Evolutionary conservation across 768 basidiomycete genomes (phyloP), one percentile per base, ranked within the genome.

Genomic region (Hypholoma fasciculare): DNA sequence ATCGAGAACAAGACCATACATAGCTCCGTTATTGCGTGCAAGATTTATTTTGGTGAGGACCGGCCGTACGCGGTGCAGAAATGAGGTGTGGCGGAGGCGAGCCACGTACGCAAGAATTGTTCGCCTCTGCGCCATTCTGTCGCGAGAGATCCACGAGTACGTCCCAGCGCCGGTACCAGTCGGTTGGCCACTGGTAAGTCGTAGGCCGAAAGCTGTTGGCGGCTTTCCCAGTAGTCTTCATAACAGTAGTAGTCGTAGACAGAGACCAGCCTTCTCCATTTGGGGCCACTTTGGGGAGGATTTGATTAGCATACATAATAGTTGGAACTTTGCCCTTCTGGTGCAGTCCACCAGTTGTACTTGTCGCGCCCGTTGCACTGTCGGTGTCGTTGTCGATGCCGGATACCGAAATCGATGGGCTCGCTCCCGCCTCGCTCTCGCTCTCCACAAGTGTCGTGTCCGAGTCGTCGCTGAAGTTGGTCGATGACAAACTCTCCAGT

Each of bases 371-470:
- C 7, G 9, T 34, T 6, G 7, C 30, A 9, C 30, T 9, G 30
- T 34, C 30, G 30, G 6, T 9, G 30, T 9, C 30, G 30, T 34
- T 5, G 30, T 34, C 9, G 30, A 9, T 34, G 9, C 30, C 30
- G 30, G 30, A 34, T 34, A 7, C 30, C 30, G 30, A 7, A 34
- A 34, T 34, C 30, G 30, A 1, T 9, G 30, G 1, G 9, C 6
- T 34, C 30, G 30, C 6, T 20, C 76, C 74, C n/a, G 61, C 63
- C 39, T 78, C 77, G 51, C 68, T 73, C 54, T 81, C 79, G 50
- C 78, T 81, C 63, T 80, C 82, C 23, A 85, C 82, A 17, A 85
- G 74, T 8, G 84, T 85, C n/a, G 74, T 63, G 56, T 86, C 85
- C n/a, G 82, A 81, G 62, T 81, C 81, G 57, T 80, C 80, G 61